Conservation (phyloP, 192 early-diverging fungal genomes). For the Funneliformis mosseae region DNA sequence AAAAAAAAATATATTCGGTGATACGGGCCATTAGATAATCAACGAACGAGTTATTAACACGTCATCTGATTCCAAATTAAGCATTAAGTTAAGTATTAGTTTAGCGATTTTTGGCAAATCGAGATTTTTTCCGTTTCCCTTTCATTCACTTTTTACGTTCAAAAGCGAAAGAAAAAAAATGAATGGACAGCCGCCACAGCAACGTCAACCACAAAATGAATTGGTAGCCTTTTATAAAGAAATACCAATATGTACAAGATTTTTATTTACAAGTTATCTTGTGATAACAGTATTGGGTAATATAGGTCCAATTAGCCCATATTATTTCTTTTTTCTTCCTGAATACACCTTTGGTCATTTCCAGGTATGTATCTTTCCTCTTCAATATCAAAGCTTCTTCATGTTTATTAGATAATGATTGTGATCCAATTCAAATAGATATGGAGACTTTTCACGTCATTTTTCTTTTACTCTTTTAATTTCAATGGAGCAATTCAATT, state of each 20-base stretch:
- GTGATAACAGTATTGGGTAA: background rate
- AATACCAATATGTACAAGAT: constrained; percentile 14
- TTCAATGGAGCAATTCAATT: constrained; percentile 67
- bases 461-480: constrained; percentile 57
- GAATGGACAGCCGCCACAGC: background rate
- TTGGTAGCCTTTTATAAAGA: background rate
- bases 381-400: background rate
- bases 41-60: background rate
- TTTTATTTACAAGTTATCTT: constrained; percentile 19
- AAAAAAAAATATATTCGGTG: too few relatives aligned
- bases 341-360: background rate
- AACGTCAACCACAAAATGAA: constrained; percentile 6
- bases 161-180: background rate
- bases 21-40: background rate
- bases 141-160: background rate
- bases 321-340: background rate
- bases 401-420: background rate
- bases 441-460: constrained; percentile 78
- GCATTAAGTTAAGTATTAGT: too few relatives aligned
- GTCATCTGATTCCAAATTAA: background rate
- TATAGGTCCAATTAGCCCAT: background rate
- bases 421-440: constrained; percentile 45
- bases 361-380: background rate
- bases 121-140: background rate
- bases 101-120: too few relatives aligned